Conservation (phyloP, 805 yeast genomes). For the Myxozyma vanderwaltii region DNA sequence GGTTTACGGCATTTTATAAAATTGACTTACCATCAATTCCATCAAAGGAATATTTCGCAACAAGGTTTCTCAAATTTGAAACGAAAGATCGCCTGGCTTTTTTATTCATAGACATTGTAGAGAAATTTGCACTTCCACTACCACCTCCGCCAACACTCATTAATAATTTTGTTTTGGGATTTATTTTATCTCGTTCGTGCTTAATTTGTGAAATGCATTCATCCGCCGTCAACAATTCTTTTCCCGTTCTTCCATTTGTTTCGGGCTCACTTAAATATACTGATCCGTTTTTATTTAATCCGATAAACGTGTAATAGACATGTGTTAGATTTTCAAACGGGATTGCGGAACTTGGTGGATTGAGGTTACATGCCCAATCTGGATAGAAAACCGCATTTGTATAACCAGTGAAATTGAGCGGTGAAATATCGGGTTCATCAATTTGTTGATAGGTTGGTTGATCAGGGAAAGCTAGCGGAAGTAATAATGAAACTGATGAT, state of each 20-base stretch:
- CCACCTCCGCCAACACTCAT: conserved; percentile 84
- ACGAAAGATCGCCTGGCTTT: conserved; percentile 51
- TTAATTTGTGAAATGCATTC: conserved; percentile 7
- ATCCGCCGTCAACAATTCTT: conserved; percentile 1
- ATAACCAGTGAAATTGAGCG: conserved; percentile 8
- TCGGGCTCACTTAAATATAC: conserved; percentile 51
- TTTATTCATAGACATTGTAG: conserved; percentile 47
- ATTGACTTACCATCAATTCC: conserved; percentile 62
- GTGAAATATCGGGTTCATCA: background rate
- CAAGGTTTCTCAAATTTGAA: conserved; percentile 49
- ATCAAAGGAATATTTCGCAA: conserved; percentile 67
- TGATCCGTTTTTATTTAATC: conserved; percentile 56
- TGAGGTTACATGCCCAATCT: conserved; percentile 26
- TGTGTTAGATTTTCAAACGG: conserved; percentile 61
- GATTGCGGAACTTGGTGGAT: conserved; percentile 47
- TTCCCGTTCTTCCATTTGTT: conserved; percentile 3
- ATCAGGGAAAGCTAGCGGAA: background rate
- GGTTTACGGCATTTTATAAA: background rate
- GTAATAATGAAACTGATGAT: no score
- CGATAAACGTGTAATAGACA: conserved; percentile 74
- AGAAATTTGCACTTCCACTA: conserved; percentile 52
- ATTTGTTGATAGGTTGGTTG: background rate
- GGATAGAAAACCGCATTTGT: conserved; percentile 25
- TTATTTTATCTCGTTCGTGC: conserved; percentile 1
- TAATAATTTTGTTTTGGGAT: conserved; percentile 51